A percentile compares a stretch with the other conserved stretches of the same genome.
Evolutionary conservation across 345 rosid genomes (phyloP).

Genomic region (Bruguiera gymnorhiza): DNA sequence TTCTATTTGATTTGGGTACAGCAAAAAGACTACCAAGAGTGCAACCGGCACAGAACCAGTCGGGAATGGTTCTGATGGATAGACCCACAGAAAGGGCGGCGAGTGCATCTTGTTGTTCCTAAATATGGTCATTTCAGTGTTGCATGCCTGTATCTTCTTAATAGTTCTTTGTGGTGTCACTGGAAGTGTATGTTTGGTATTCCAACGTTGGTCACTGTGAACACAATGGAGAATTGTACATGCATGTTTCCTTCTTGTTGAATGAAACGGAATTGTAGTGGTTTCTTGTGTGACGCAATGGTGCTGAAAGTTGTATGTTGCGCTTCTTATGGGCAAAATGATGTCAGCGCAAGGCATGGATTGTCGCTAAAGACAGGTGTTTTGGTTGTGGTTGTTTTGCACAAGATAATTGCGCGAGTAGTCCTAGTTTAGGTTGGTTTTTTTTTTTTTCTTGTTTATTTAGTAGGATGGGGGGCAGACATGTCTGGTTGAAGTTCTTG

Average conservation of each 20-base stretch:
- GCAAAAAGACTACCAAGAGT: slow-evolving; percentile 82
- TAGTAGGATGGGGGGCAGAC: no score
- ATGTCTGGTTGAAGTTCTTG: no score
- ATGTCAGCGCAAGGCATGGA: no score
- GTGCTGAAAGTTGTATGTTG: no score
- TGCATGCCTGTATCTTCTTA: slow-evolving; percentile 24
- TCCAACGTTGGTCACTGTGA: slow-evolving; percentile 7
- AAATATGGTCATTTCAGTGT: slow-evolving; percentile 6
- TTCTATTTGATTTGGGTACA: slow-evolving; percentile 25
- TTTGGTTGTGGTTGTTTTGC: no score
- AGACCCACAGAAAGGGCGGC: slow-evolving; percentile 69
- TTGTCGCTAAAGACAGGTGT: no score
- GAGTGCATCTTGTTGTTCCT: slow-evolving; percentile 77
- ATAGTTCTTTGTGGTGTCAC: slow-evolving; percentile 20
- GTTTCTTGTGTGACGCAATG: slow-evolving; percentile 23
- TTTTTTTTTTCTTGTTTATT: no score
- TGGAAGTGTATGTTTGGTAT: slow-evolving; percentile 11
- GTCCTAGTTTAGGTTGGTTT: no score
- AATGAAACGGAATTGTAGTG: slow-evolving; percentile 20
- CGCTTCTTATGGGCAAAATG: no score
- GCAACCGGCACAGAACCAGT: slow-evolving; percentile 79
- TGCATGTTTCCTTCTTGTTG: slow-evolving; percentile 20
- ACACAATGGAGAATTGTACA: slow-evolving; percentile 25
- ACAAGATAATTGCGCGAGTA: no score
- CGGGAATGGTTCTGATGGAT: slow-evolving; percentile 89